Evolutionary conservation across 2,329 filamentous ascomycete genomes (phyloP), one percentile per base, ranked within the genome.

Genomic region (Aspergillus vadensis): DNA sequence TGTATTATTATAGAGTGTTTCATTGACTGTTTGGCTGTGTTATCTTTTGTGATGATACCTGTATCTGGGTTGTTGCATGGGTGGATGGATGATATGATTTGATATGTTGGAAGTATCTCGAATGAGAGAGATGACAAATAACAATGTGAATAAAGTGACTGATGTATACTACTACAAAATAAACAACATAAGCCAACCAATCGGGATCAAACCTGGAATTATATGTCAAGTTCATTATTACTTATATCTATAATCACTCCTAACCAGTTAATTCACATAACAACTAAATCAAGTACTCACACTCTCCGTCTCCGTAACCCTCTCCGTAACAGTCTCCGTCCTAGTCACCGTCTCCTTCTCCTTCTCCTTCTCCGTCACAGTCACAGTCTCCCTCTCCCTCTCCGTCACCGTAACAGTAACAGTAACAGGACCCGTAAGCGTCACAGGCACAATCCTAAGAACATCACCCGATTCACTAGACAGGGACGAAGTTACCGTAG

Each of bases 391-490:
- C 0, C 44, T 63, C 23, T 60, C 50, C 17, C 62, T 67, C 5
- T 59, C 59, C 1, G 65, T 30, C 10, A 57, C 60, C 1, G 64
- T 67, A 21, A 69, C 32, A 4, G 67, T 66, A 15, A 65, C 52
- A 6, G 65, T 61, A 25, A 44, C 55, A 17, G 64, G 50, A 4
- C 61, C 64, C 32, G 58, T 12, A 1, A 59, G 67, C 2, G 63
- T 66, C 39, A 67, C 19, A 7, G 64, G 65, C 7, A 62, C 53
- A 5, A 68, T 49, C 19, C 25, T 50, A 12, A 67, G 36, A 5
- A 49, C 55, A 17, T 39, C 53, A 10, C 43, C 44, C 1, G 15
- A 15, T 7, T 54, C 47, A 39, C 32, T 14, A 14, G 32, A 15
- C 5, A 48, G 9, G 5, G 44, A 21, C 4, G 25, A 30, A 25